Conservation (phyloP, 2,329 filamentous ascomycete genomes). For the Domatiomyces globalis region DNA sequence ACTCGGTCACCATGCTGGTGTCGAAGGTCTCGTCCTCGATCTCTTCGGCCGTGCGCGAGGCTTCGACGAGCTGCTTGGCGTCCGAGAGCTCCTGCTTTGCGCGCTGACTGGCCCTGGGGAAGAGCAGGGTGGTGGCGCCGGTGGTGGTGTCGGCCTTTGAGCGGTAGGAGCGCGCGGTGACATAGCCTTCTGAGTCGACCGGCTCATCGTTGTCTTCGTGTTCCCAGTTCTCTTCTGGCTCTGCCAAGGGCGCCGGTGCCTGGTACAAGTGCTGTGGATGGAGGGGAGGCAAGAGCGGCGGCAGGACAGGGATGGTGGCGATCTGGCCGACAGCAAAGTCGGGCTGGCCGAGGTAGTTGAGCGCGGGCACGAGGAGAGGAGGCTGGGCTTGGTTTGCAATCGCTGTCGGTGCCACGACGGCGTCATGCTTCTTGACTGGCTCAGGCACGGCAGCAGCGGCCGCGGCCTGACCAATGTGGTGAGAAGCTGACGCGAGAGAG, state of each 20-base stretch:
- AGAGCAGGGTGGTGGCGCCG: slow-evolving; percentile 50
- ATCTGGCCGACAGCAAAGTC: background rate
- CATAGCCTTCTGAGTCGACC: slow-evolving; percentile 53
- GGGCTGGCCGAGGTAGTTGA: background rate
- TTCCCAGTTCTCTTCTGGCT: slow-evolving; percentile 61
- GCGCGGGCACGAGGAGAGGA: background rate
- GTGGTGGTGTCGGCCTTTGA: slow-evolving; percentile 63
- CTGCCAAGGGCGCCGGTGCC: slow-evolving; percentile 23
- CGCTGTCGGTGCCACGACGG: background rate
- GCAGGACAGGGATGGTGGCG: background rate
- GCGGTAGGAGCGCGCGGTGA: slow-evolving; percentile 63
- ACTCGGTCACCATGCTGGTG: slow-evolving; percentile 94
- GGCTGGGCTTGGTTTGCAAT: background rate
- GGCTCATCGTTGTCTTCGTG: slow-evolving; percentile 60
- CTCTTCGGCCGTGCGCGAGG: slow-evolving; percentile 54
- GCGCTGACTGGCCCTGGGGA: slow-evolving; percentile 56
- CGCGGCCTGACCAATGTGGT: background rate
- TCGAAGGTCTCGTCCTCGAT: slow-evolving; percentile 83
- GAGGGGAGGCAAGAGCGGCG: slow-evolving; percentile 4
- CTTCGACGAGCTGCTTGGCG: slow-evolving; percentile 52
- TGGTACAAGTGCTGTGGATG: slow-evolving; percentile 14
- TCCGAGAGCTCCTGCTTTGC: slow-evolving; percentile 58
- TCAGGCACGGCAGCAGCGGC: background rate
- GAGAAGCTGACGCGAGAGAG: background rate
- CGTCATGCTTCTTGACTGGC: background rate